Evolutionary conservation across 2,329 filamentous ascomycete species (phyloP), one percentile per base, ranked within the genome.

Genomic region (Mycogone perniciosa): DNA sequence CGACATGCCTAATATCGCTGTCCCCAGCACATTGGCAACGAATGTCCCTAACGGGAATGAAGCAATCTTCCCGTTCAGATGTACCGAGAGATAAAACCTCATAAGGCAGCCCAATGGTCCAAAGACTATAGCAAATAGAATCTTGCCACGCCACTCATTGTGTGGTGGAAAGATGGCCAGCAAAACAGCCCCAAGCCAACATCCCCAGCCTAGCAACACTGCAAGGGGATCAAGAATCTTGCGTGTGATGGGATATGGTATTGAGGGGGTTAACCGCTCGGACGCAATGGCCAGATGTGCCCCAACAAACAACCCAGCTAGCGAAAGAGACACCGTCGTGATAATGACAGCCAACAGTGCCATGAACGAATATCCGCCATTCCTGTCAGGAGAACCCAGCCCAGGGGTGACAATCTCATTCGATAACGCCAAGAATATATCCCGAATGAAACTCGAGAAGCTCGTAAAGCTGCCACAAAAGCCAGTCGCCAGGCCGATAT

Each of bases 391-490:
- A 0, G 70, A 65, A 1, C 68, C 64, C 1, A 59, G 62, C 20
- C 70, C 67, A 0, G 67, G 63, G 1, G 66, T 62, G 7, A 67
- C 71, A 8, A 95, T 70, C 56, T 86, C 78, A 63, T 96, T 93
- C 4, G 88, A 84, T 13, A 95, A 69, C 0, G 88, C 85, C 26
- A 95, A 76, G 64, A 95, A 95, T 10, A 77, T 70, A 60, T 95
- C 91, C 6, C 88, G 79, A 43, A 91, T 84, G 64, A 95, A 95
- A 20, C 85, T 83, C 0, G 90, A 95, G 68, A 96, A 96, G 7
- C 86, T 91, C 0, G 91, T 96, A 62, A 93, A 88, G 57, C 87
- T 91, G 55, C 92, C 89, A 61, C 89, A 95, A 67, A 93, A 93
- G 8, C 87, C 92, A 0, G 87, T 95, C 0, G 88, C 81, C 5